A percentile compares a stretch with the other conserved stretches of the same genome.
Evolutionary conservation across 306 rosid genomes (phyloP).

Genomic region (Hylodesmum podocarpum): DNA sequence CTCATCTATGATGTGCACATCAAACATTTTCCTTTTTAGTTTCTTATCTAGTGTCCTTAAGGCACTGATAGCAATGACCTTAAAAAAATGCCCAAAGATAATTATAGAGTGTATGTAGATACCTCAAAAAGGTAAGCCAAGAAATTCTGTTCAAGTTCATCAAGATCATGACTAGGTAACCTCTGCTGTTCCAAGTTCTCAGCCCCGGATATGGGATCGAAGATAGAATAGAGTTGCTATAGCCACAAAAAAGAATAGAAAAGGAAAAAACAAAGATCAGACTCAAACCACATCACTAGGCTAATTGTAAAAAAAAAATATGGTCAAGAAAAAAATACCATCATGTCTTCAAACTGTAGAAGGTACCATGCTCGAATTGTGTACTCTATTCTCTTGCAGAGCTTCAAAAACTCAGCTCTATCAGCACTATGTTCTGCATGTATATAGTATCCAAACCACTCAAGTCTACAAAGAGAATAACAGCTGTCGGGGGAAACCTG

Average conservation of each 20-base stretch:
- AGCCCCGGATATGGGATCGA: constrained; percentile 74
- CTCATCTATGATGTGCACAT: too few relatives aligned
- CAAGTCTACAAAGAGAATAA: not conserved
- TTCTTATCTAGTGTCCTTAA: too few relatives aligned
- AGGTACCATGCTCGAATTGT: constrained; percentile 96
- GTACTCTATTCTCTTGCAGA: constrained; percentile 85
- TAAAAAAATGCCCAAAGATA: not conserved
- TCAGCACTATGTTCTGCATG: constrained; percentile 74
- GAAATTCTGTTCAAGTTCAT: constrained; percentile 78
- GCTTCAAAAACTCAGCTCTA: constrained; percentile 74
- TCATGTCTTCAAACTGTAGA: constrained; percentile 92
- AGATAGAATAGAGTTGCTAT: constrained; percentile 87
- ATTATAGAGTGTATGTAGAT: too few relatives aligned
- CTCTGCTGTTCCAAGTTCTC: constrained; percentile 68
- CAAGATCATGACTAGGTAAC: constrained; percentile 53
- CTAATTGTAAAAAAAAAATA: not conserved
- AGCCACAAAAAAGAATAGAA: constrained; percentile 30
- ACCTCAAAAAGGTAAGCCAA: constrained; percentile 76
- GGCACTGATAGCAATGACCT: too few relatives aligned
- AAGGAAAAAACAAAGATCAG: not conserved
- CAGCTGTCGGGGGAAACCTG: not conserved
- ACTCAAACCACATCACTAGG: not conserved
- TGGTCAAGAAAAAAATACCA: constrained; percentile 50
- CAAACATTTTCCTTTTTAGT: too few relatives aligned
- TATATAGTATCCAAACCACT: constrained; percentile 6